These are phyloP conservation scores for Isabelozyma pseudorhagii DNA, from an alignment of 805 yeast genomes.

Conservation along the genomic window DNA sequence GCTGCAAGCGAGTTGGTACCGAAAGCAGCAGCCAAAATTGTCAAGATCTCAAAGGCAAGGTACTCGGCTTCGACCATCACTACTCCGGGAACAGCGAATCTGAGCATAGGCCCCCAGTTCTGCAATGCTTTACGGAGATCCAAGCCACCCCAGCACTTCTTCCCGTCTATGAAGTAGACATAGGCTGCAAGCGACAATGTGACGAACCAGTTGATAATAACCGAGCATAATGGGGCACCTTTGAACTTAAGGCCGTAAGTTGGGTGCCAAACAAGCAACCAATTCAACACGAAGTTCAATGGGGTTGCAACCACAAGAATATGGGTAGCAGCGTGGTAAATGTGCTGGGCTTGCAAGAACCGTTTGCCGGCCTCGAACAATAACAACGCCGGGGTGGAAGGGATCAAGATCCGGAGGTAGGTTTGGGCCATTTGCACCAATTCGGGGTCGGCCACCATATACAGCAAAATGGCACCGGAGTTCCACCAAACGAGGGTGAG, in stretches of 20 bases:
- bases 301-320: conserved; percentile 70
- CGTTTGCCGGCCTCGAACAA: conserved; percentile 80
- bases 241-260: conserved; percentile 67
- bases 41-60: conserved; percentile 41
- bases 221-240: conserved; percentile 81
- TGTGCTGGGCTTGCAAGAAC: conserved; percentile 80
- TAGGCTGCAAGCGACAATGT: conserved; percentile 30
- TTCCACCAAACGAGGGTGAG: conserved; percentile 49
- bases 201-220: conserved; percentile 67
- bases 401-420: conserved; percentile 55
- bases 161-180: conserved; percentile 32
- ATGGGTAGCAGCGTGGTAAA: conserved; percentile 80
- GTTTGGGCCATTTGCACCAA: conserved; percentile 53
- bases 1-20: conserved; percentile 44
- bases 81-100: conserved; percentile 50
- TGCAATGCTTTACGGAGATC: conserved; percentile 13
- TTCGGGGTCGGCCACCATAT: conserved; percentile 50
- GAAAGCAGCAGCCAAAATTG: conserved; percentile 38
- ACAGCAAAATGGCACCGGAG: conserved; percentile 45
- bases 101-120: conserved; percentile 42
- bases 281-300: conserved; percentile 61
- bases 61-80: conserved; percentile 45
- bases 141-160: conserved; percentile 38
- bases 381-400: conserved; percentile 78
- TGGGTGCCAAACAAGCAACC: conserved; percentile 70